Percentiles rank a stretch among this genome's conserved stretches.
Conservation (phyloP, 129 eudicot species). For the Ambrosia artemisiifolia region DNA sequence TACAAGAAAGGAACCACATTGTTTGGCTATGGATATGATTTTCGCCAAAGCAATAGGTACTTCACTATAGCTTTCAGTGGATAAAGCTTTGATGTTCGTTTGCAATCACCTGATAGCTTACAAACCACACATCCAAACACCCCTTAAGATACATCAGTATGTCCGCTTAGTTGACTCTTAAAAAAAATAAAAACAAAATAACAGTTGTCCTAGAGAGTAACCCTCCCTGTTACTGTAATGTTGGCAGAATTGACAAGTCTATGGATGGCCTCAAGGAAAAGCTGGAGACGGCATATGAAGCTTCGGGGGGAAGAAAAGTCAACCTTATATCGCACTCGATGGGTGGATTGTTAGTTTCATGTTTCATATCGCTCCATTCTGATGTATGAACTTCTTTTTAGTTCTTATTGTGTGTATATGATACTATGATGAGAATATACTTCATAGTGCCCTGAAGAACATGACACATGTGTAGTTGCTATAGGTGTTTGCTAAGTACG, state of each 20-base stretch:
- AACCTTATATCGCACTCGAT: constrained; percentile 83
- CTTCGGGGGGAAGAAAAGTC: constrained; percentile 87
- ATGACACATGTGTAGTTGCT: constrained; percentile 14
- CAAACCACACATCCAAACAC: not conserved
- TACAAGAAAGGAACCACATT: constrained; percentile 91
- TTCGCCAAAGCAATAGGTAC: constrained; percentile 92
- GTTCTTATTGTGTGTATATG: not conserved
- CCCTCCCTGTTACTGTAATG: not conserved
- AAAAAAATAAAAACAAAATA: not conserved
- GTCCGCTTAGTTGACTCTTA: not conserved
- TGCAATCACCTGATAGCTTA: not conserved
- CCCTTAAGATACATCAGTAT: not conserved
- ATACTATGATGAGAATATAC: not conserved
- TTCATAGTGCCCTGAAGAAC: constrained; percentile 10
- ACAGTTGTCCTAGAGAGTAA: not conserved
- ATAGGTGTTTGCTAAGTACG: constrained; percentile 82
- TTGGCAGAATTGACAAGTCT: constrained; percentile 65
- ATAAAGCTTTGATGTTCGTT: not conserved
- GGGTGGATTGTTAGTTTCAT: constrained; percentile 78
- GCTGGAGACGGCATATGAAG: constrained; percentile 71
- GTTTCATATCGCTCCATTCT: constrained; percentile 72
- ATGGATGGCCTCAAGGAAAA: constrained; percentile 73
- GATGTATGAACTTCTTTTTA: constrained; percentile 45
- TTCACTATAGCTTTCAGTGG: not conserved
- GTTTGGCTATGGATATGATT: constrained; percentile 95